Evolutionary conservation across 257 asterid genomes (phyloP), one percentile per base, ranked within the genome.

Genomic region (Craterostigma plantagineum): DNA sequence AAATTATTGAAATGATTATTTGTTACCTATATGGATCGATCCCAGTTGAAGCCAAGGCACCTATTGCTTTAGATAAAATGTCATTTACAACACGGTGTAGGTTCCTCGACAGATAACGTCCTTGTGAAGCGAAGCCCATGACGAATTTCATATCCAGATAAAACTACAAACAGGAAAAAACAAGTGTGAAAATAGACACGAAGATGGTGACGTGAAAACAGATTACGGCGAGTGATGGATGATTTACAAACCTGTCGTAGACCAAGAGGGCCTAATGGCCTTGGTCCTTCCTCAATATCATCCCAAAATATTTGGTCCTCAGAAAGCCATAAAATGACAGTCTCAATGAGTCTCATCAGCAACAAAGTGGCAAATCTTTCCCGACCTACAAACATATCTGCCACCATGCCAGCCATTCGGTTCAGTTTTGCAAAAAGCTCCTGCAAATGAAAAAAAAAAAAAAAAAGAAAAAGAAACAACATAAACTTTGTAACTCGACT

Each of bases 261-360:
- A 63, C 99, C 99, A 52, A 72, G 71, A 43, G 72, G 74, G 40
- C 95, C 95, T 63, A 90, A 60, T 44, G 95, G 75, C 56, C 68
- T 66, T 42, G 92, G 94, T 48, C 95, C 99, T 58, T 83, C 93
- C 60, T 71, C 79, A 33, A 87, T 76, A 58, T 87, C 98, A 49
- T 87, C 95, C 98, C 98, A 87, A 68, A 87, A 87, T 45, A 72
- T 72, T 56, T 87, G 95, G 62, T 87, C 98, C 58, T 77, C 92
- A 46, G 95, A 87, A 57, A 87, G 93, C 92, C 93, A 87, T 55
- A 87, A 60, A 57, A 87, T 75, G 50, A 87, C 93, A 12, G 98
- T 83, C 71, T 90, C 98, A 1, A 93, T 79, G 45, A 90, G 95
- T 79, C 98, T 77, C 95, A 90, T 90, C 56, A 90, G 60, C 57